Base-by-base conservation (phyloP, 352 stramenopile species). In the Phytophthora fragariaefolia region DNA sequence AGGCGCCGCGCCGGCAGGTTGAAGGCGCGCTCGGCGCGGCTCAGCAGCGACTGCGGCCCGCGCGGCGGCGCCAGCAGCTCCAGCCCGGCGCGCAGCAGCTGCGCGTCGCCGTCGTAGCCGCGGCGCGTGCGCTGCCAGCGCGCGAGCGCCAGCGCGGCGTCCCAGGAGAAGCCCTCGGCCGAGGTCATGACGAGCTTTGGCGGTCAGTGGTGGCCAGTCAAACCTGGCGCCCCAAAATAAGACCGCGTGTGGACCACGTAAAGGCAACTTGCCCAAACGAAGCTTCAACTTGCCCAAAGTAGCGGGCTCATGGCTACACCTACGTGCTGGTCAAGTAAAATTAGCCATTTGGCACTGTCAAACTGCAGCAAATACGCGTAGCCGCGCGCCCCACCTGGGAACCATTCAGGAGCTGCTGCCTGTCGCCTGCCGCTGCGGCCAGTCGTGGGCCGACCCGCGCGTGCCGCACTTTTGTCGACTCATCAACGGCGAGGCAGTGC, bases 381-480 rank as follows among this genome's bases (percentile, higher is more conserved):
- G n/a, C n/a, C n/a, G n/a, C n/a, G n/a, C n/a, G n/a, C n/a, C n/a
- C n/a, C n/a, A n/a, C n/a, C n/a, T n/a, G 2, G 23, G 17, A 64
- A 63, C 52, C 51, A 69, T 72, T 68, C 27, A 56, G 42, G 43
- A 65, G 36, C 56, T 45, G 66, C 53, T 17, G 28, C 20, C n/a
- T 15, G 13, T 56, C 17, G n/a, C 58, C 58, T 92, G 83, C 45
- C 72, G 72, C 58, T 94, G 86, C 57, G 86, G 83, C 17, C 86
- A 94, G 38, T 76, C 83, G 63, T 94, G 83, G 85, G 74, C 71
- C 12, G 83, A 89, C 54, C 42, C 71, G 1, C 63, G 71, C 12
- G 85, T 94, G 13, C 73, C 63, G 40, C 85, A 94, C 63, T 90
- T 92, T 22, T 92, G 85, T 59, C 61, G 82, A 42, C 81, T 89